Base-by-base conservation (phyloP, 148 eudicot genomes). In the Amaranthus hypochondriacus region DNA sequence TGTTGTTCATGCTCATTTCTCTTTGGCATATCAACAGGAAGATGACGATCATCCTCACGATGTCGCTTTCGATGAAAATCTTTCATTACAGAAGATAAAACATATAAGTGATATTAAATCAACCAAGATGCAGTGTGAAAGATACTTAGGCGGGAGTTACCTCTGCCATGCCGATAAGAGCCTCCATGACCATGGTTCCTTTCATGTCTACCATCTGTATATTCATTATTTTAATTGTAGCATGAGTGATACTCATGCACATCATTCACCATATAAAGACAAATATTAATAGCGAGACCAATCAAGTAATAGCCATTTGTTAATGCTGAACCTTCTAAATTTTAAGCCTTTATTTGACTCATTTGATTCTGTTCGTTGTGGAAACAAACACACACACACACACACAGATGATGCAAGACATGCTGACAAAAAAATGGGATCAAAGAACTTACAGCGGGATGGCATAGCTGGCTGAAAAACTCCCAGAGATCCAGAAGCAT, bases 41-140 rank as follows among this genome's bases (percentile, higher is more conserved):
- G 88, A 56, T 74, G 88, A 46, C 89, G 90, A 58, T 94, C 98
- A 70, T 94, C 98, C 62, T 93, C 98, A 70, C 98, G 83, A 60
- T 88, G 69, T 66, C 98, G 83, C 87, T 94, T 94, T 52, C 92
- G 92, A 4, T 81, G 74, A 73, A 73, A 87, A 83, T 89, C 98
- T 94, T 18, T 18, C 18, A 18, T 18, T 18, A 18, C 18, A 18
- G 18, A 18, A 68, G 51, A 46, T n/a, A 56, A 18, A 56, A 13
- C 43, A 4, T 52, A 7, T 21, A 51, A 46, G 18, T 18, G 18
- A 18, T 18, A 18, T 3, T 72, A 60, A 7, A 43, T 28, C 48
- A 75, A 5, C 21, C 28, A 14, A 8, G 48, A 52, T 18, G 43
- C 57, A 6, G 13, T 4, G 18, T 60, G 48, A 15, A 44, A 62